Percentiles rank a stretch among this genome's conserved stretches.
phyloP scores from a whole-genome alignment of 2,329 filamentous ascomycete genomes.

The Diaporthe sp. region DNA sequence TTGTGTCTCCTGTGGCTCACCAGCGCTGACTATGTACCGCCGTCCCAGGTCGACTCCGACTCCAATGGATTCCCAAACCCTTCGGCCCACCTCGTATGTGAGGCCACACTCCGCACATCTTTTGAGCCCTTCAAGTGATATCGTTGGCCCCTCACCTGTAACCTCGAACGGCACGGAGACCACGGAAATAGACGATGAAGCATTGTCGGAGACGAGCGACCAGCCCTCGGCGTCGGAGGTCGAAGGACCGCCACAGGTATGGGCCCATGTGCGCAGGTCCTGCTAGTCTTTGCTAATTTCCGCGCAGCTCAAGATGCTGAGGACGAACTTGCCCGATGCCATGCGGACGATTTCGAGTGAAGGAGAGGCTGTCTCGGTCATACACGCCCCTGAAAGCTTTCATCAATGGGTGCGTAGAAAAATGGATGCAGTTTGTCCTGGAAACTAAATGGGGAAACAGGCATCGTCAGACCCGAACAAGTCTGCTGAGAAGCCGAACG shows the following conservation, averaged over 20 bases:
- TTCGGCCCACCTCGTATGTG: conserved; percentile 66
- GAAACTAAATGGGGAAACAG: conserved; percentile 52
- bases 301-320: conserved; percentile 64
- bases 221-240: conserved; percentile 50
- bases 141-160: conserved; percentile 85
- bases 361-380: conserved; percentile 89
- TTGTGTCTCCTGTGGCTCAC: background rate
- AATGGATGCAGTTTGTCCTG: background rate
- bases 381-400: conserved; percentile 90
- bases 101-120: conserved; percentile 66
- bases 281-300: conserved; percentile 45
- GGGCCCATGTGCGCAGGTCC: conserved; percentile 32
- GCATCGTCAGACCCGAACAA: conserved; percentile 50
- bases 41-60: conserved; percentile 61
- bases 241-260: conserved; percentile 56
- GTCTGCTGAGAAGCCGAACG: conserved; percentile 49
- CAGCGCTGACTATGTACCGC: conserved; percentile 28
- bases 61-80: conserved; percentile 61
- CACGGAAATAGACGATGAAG: conserved; percentile 88
- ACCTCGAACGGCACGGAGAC: conserved; percentile 87
- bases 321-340: conserved; percentile 70
- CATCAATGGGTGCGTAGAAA: conserved; percentile 76
- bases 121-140: conserved; percentile 74
- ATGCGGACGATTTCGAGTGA: conserved; percentile 75
- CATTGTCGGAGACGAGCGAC: conserved; percentile 68